Percentiles rank a stretch among this genome's conserved stretches.
Conservation (phyloP, 1,284 basidiomycete genomes). For the Phellopilus nigrolimitatus region DNA sequence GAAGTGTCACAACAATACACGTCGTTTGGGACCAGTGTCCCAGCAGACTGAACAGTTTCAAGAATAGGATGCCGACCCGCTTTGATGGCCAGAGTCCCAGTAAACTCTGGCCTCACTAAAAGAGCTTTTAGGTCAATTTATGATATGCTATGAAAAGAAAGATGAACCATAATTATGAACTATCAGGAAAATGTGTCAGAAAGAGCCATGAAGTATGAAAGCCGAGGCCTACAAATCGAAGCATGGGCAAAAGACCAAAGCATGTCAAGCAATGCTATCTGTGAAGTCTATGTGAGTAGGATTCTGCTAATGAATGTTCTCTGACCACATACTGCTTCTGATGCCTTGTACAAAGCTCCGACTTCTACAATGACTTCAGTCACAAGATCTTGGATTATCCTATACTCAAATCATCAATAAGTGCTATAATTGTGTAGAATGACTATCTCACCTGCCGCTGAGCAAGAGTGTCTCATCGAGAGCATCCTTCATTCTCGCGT, state of each 20-base stretch:
- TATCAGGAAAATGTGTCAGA: conserved; percentile 28
- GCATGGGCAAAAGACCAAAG: conserved; percentile 81
- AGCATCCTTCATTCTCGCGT: conserved; percentile 79
- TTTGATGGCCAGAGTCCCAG: conserved; percentile 80
- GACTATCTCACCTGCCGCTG: conserved; percentile 58
- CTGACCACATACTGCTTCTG: conserved; percentile 64
- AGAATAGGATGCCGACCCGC: conserved; percentile 83
- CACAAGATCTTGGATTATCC: conserved; percentile 71
- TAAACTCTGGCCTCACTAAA: conserved; percentile 83
- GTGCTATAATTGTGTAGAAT: neutral
- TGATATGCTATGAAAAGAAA: neutral
- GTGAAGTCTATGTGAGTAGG: neutral
- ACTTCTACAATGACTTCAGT: conserved; percentile 59
- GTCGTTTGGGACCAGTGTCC: conserved; percentile 79
- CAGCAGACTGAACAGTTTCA: conserved; percentile 65
- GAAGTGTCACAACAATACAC: conserved; percentile 78
- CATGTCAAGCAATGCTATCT: conserved; percentile 84
- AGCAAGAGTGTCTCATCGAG: conserved; percentile 78
- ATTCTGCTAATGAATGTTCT: neutral
- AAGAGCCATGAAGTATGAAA: neutral
- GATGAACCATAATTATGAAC: conserved; percentile 69
- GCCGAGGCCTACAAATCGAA: conserved; percentile 56
- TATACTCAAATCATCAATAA: conserved; percentile 27
- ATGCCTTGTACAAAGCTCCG: conserved; percentile 78
- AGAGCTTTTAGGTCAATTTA: neutral